Evolutionary conservation across 352 stramenopile species (phyloP), one percentile per base, ranked within the genome.

Genomic region (Pythium phragmitis): DNA sequence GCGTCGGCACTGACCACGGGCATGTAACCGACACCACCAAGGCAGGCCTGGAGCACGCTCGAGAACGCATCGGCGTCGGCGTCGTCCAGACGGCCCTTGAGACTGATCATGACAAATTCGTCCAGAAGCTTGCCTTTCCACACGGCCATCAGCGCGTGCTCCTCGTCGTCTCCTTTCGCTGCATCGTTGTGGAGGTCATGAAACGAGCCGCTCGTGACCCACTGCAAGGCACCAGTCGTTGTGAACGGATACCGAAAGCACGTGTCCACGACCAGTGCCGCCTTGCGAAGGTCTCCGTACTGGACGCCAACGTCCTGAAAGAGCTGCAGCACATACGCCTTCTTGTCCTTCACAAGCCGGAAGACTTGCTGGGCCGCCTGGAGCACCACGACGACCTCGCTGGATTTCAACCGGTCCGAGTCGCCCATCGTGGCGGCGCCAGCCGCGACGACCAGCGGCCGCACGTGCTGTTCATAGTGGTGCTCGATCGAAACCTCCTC

Each of bases 101-200:
- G 60, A 59, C 81, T 91, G 56, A 89, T 89, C 75, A 91, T 77
- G 51, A 92, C 65, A 45, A 92, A 91, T 50, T 92, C 84, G 58
- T 92, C 84, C 16, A 92, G 57, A 12, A 92, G 47, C 33, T 92
- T 92, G 21, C 84, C 82, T 41, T 79, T 74, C 84, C 84, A 92
- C 48, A 92, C 79, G 16, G 81, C 79, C 4, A 69, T 70, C 12
- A 81, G 11, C 71, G 60, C 9, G 82, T 65, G 36, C 53, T 4
- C 7, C 11, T 74, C 14, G 21, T 19, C 14, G 13, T 7, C 16
- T 6, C 14, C 33, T 14, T 56, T 45, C 2, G 8, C 16, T 0
- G 2, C 6, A 23, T 17, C 8, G n/a, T 36, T 12, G 4, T 2
- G 19, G 34, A 26, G 12, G 43, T 52, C 37, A 14, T 28, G 12